Evolutionary conservation across 345 rosid species (phyloP), one percentile per base, ranked within the genome.

Genomic region (Rubroshorea leprosula): DNA sequence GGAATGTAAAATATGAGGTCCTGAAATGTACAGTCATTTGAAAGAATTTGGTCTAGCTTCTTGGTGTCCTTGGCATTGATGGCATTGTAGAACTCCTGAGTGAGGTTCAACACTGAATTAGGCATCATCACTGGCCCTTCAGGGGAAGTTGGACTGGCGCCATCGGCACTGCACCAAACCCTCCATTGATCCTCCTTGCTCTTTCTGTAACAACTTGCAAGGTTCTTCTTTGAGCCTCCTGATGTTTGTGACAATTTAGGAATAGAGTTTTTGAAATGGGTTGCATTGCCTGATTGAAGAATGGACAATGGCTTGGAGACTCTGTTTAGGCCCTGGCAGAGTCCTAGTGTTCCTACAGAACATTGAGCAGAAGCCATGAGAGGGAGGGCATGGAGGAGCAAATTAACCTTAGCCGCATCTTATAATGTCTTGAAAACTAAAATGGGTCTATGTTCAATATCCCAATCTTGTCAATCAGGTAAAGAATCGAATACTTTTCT

Each of bases 1-100:
- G 66, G 66, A 21, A 62, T 23, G 66, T 62, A 62, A 39, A 62
- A 62, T 29, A 61, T 53, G 59, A 54, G 66, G 43, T 62, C 66
- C 52, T 51, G 57, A 27, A 53, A 62, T 6, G 26, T 10, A 19
- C 66, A 62, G 53, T 53, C 58, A 24, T 53, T 6, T 53, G 51
- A 25, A 62, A 62, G 66, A 41, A 52, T 51, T 21, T 25, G 49
- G 6, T 51, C 43, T 17, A 62, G n/a, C 25, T 53, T 52, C 22
- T 62, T 18, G 18, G 24, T 29, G 51, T 62, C 58, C 23, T 53
- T 62, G 44, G 22, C 11, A 19, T 53, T 62, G n/a, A 62, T 53
- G 66, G 59, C 46, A 41, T 24, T 14, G 20, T 45, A 51, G 53
- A 62, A 53, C 6, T 62, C 59, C 18, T 18, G 51, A 38, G 41